phyloP scores from a whole-genome alignment of 2,329 filamentous ascomycete genomes.

The Aciculosporium take region DNA sequence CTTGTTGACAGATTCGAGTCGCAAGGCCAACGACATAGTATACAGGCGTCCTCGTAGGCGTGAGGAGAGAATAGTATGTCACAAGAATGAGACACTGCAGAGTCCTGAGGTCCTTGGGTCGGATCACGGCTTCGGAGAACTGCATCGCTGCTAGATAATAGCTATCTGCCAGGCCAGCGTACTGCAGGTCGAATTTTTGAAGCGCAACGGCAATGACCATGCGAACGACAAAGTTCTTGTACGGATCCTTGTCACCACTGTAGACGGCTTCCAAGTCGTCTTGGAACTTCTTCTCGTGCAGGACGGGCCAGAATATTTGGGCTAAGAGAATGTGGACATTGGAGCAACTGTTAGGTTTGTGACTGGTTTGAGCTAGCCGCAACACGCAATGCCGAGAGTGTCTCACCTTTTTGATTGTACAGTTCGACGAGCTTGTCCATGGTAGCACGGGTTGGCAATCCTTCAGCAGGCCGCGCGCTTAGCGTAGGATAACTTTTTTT shows the following conservation, averaged over 20 bases:
- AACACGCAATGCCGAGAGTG: neutral
- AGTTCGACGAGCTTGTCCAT: constrained; percentile 70
- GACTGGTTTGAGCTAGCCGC: neutral
- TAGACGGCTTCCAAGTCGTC: constrained; percentile 72
- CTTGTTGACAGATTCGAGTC: constrained; percentile 73
- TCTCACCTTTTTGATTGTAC: constrained; percentile 68
- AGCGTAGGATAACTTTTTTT: constrained; percentile 87
- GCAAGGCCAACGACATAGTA: constrained; percentile 89
- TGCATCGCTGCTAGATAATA: constrained; percentile 87
- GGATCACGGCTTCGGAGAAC: constrained; percentile 67
- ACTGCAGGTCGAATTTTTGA: constrained; percentile 79
- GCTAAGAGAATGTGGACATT: constrained; percentile 32
- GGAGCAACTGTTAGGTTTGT: neutral
- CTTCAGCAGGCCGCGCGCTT: constrained; percentile 66
- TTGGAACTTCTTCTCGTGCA: constrained; percentile 71
- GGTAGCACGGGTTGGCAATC: constrained; percentile 58
- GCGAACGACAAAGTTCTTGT: constrained; percentile 74
- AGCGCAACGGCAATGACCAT: constrained; percentile 92
- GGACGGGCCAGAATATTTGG: constrained; percentile 72
- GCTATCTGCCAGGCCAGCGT: constrained; percentile 85
- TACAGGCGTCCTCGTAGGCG: constrained; percentile 78
- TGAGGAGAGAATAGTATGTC: constrained; percentile 81
- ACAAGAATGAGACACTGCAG: constrained; percentile 81
- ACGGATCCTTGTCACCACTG: constrained; percentile 57
- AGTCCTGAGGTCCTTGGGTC: constrained; percentile 79